Base-by-base conservation (phyloP, 768 basidiomycete species). In the Boletus fagicola region DNA sequence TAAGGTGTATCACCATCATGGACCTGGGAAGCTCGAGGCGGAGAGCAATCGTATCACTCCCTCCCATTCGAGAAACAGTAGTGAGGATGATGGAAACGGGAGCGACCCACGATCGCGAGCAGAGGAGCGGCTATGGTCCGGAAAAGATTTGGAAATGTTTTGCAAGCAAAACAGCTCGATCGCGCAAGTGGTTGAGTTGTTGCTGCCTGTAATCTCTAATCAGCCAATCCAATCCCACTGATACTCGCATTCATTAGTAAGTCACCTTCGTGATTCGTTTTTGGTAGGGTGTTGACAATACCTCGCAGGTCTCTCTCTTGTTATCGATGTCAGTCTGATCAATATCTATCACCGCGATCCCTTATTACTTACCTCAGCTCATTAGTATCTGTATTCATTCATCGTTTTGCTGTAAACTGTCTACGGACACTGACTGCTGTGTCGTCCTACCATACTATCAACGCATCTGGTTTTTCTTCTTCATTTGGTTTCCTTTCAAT, bases 121-220 rank as follows among this genome's bases (percentile, higher is more conserved):
- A 51, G 80, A 78, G 61, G 81, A 81, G 36, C 79, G 79, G 39
- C 60, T 85, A 53, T 90, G 88, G 86, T 89, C 85, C 35, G 85
- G 90, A n/a, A 84, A 85, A 55, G 94, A 96, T 65, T 73, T 98
- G 58, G 86, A 91, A 67, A 72, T 88, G 65, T 83, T 90, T 33
- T 95, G 93, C 68, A 84, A 86, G 62, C 94, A 97, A 72, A 98
- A 97, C 65, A 94, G 93, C 67, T 80, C 90, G 15, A 84, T 98
- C 38, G 82, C 90, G 4, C 75, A 84, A 35, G 83, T 94, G 53
- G 78, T 96, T 46, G 82, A 85, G 50, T 79, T 81, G 60, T 70
- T 90, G 46, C 82, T 84, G 66, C 78, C 81, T 13, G 78, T 78
- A 13, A 67, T 75, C 39, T 74, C 79, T 45, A 80, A 77, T 57